These are phyloP conservation scores for Penicillium psychrosexuale DNA, from an alignment of 2,329 filamentous ascomycete genomes.

Conservation along the genomic window DNA sequence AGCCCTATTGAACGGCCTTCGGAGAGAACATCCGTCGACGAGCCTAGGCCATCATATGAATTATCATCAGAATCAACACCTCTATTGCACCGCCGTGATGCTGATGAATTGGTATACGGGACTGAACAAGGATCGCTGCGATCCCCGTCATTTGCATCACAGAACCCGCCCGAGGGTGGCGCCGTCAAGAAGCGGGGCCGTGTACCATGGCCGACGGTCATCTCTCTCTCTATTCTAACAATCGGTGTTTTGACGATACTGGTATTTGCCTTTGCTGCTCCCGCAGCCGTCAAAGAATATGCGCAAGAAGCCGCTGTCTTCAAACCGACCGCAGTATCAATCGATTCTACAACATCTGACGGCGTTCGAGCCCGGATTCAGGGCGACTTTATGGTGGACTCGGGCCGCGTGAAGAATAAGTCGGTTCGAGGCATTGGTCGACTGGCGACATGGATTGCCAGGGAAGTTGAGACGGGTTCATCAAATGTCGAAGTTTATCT, in stretches of 20 bases:
- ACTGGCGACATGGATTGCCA: slow-evolving; percentile 75
- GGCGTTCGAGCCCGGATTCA: slow-evolving; percentile 78
- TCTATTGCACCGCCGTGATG: slow-evolving; percentile 36
- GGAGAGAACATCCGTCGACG: slow-evolving; percentile 15
- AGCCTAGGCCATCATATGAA: slow-evolving; percentile 28
- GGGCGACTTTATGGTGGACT: slow-evolving; percentile 78
- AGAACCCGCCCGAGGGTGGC: slow-evolving; percentile 14
- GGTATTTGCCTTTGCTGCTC: slow-evolving; percentile 74
- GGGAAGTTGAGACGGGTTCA: slow-evolving; percentile 68
- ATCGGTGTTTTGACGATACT: slow-evolving; percentile 66
- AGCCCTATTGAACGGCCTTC: slow-evolving; percentile 5
- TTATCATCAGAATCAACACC: slow-evolving; percentile 45
- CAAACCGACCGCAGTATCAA: slow-evolving; percentile 76
- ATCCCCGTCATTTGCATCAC: slow-evolving; percentile 24
- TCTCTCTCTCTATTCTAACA: slow-evolving; percentile 68
- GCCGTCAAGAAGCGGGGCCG: slow-evolving; percentile 22
- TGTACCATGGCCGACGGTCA: slow-evolving; percentile 71
- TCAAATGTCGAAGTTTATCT: slow-evolving; percentile 74
- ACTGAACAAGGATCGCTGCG: slow-evolving; percentile 21
- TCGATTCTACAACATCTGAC: slow-evolving; percentile 76
- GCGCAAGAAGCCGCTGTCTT: slow-evolving; percentile 78
- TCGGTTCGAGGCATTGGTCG: slow-evolving; percentile 72
- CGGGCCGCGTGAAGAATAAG: slow-evolving; percentile 67
- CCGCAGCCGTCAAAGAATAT: slow-evolving; percentile 78
- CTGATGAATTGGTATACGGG: slow-evolving; percentile 32